A percentile compares a stretch with the other conserved stretches of the same genome.
These are phyloP conservation scores for Exidia glandulosa DNA, from an alignment of 768 basidiomycete genomes.

Conservation along the genomic window DNA sequence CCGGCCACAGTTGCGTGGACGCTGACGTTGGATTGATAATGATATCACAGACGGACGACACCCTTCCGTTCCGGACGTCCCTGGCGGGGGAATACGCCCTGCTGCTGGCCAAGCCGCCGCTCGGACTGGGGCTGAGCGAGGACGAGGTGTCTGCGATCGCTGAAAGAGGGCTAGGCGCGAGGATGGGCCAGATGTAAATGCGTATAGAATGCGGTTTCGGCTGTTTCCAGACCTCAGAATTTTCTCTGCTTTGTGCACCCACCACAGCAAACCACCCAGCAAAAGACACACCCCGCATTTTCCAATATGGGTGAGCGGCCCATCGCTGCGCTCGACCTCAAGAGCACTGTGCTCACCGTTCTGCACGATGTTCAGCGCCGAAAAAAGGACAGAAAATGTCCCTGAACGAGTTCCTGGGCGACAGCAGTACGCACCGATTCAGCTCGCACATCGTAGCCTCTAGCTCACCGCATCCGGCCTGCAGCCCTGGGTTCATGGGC, in stretches of 20 bases:
- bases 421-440: constrained; percentile 48
- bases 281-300: not conserved
- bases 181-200: not conserved
- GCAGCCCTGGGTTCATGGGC: constrained; percentile 92
- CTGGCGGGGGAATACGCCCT: constrained; percentile 71
- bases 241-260: not conserved
- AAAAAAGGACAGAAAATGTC: constrained; percentile 91
- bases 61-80: constrained; percentile 64
- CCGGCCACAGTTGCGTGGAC: not conserved
- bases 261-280: not conserved
- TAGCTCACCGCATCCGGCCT: constrained; percentile 9
- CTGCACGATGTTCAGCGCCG: constrained; percentile 47
- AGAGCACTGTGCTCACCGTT: not conserved
- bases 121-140: constrained; percentile 58
- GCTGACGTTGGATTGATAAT: constrained; percentile 2
- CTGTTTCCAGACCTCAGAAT: not conserved
- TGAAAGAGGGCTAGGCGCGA: constrained; percentile 40
- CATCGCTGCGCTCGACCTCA: not conserved
- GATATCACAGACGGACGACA: constrained; percentile 85
- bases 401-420: constrained; percentile 84
- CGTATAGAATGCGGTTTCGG: not conserved
- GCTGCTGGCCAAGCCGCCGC: constrained; percentile 57
- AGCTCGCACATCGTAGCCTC: not conserved
- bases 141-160: constrained; percentile 46
- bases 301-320: not conserved